These are phyloP conservation scores for Mimosa bimucronata DNA, from an alignment of 306 rosid genomes.

Conservation along the genomic window DNA sequence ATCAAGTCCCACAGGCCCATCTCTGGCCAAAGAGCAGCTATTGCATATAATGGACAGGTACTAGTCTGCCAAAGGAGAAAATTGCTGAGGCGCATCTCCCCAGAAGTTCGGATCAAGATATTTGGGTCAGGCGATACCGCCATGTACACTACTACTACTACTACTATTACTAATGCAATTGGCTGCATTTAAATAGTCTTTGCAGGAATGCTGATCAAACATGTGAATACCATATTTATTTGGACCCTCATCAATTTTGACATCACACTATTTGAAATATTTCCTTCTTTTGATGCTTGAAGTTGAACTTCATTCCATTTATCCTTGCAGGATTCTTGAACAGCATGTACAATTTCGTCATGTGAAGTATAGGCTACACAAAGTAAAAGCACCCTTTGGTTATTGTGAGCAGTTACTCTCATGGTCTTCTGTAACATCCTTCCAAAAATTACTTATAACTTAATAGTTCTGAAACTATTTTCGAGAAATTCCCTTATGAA, in stretches of 20 bases:
- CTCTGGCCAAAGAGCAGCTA: slow-evolving; percentile 80
- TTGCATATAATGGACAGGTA: slow-evolving; percentile 40
- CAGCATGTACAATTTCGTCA: slow-evolving; percentile 71
- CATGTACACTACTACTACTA: slow-evolving; percentile 50
- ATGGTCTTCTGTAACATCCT: no score
- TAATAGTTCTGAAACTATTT: no score
- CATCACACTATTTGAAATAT: slow-evolving; percentile 33
- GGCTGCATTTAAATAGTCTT: slow-evolving; percentile 24
- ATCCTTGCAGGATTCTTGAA: slow-evolving; percentile 60
- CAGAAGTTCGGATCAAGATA: slow-evolving; percentile 64
- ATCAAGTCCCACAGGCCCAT: slow-evolving; percentile 66
- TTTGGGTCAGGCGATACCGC: slow-evolving; percentile 80
- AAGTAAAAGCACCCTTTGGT: slow-evolving; percentile 30
- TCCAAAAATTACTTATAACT: no score
- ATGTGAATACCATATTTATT: slow-evolving; percentile 39
- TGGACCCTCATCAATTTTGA: slow-evolving; percentile 28
- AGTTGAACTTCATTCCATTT: slow-evolving; percentile 52
- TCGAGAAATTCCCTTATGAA: no score
- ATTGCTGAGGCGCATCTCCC: slow-evolving; percentile 73
- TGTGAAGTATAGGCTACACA: slow-evolving; percentile 66
- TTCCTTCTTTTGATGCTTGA: slow-evolving; percentile 36
- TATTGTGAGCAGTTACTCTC: slow-evolving; percentile 66
- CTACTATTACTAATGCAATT: slow-evolving; percentile 20
- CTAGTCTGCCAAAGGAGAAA: slow-evolving; percentile 83
- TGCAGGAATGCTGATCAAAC: slow-evolving; percentile 37